Evolutionary conservation across 768 basidiomycete species (phyloP), one percentile per base, ranked within the genome.

Genomic region (Lactifluus pinguis): DNA sequence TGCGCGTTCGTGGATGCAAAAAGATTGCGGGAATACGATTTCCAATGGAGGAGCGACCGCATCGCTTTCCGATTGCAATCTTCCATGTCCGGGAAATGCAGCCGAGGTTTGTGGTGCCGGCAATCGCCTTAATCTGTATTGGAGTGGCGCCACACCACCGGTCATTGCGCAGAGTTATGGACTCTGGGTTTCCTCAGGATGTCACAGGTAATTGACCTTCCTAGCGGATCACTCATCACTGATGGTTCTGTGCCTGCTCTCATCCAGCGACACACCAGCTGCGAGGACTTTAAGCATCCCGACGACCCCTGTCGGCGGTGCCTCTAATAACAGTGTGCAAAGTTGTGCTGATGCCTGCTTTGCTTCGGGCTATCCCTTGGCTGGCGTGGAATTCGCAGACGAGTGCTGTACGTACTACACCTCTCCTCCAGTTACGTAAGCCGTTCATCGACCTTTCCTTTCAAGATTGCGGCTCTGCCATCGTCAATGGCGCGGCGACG

Each of bases 141-240:
- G 78, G 79, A 86, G 78, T 63, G 86, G 86, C 15, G 71, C 71
- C 34, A 57, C 74, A 13, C 83, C 79, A 14, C 86, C 88, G 0
- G 64, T 73, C 17, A 81, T 80, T 25, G 77, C 80, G 0, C 73
- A 78, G 4, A 79, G 70, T 51, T 78, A 85, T 34, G 87, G 85
- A 4, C 74, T 79, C 34, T 90, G 88, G 87, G 69, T 73, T 6
- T 84, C 82, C 0, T 77, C 89, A 34, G 89, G 89, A 19, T 91
- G 89, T 69, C 88, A 80, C 73, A 84, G 74, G 87, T 86, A 66
- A 67, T 29, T 4, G 21, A 38, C 47, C 34, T 52, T 38, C 53
- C 52, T 36, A 65, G 49, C 14, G 55, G 48, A 50, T 52, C 55
- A 34, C 59, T 56, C 45, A 58, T 9, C 39, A 13, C 25, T 25